Percentiles rank a stretch among this genome's conserved stretches.
These are phyloP conservation scores for Sporothrix luriei DNA, from an alignment of 2,329 filamentous ascomycete genomes.

Conservation along the genomic window DNA sequence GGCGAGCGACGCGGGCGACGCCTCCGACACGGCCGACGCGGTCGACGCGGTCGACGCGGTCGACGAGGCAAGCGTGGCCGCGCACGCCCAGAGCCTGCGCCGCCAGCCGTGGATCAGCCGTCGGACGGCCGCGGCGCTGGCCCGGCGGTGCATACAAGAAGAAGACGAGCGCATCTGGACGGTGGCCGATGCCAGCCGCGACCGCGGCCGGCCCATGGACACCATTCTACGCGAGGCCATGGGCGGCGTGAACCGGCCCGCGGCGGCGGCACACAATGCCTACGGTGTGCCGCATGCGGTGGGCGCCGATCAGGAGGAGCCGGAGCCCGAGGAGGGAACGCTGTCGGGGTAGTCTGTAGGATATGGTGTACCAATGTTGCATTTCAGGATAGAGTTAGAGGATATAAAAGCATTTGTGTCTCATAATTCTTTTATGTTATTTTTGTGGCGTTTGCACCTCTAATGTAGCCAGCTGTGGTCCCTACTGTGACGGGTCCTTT, in stretches of 20 bases:
- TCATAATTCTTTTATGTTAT: background rate
- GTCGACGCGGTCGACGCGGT: background rate
- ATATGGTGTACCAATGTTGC: background rate
- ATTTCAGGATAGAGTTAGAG: background rate
- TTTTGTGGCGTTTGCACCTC: background rate
- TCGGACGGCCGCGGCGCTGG: conserved; percentile 42
- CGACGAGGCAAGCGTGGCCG: background rate
- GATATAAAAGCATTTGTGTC: background rate
- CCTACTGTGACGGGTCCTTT: background rate
- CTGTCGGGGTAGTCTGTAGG: background rate
- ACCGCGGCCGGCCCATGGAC: conserved; percentile 35
- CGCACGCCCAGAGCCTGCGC: conserved; percentile 23
- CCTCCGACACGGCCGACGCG: too few species aligned
- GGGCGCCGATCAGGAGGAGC: conserved; percentile 6
- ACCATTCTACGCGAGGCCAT: conserved; percentile 29
- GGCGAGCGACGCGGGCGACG: background rate
- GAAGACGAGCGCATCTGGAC: conserved; percentile 43
- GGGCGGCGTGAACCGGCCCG: background rate
- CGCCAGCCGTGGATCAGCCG: conserved; percentile 42
- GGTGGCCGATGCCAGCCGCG: conserved; percentile 39
- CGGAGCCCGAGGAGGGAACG: background rate
- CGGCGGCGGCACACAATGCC: conserved; percentile 7
- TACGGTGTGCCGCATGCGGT: conserved; percentile 33
- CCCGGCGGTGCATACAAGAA: conserved; percentile 43
- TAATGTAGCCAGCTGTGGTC: background rate